Conservation (phyloP, 768 basidiomycete species). For the Cystobasidium tubakii region DNA sequence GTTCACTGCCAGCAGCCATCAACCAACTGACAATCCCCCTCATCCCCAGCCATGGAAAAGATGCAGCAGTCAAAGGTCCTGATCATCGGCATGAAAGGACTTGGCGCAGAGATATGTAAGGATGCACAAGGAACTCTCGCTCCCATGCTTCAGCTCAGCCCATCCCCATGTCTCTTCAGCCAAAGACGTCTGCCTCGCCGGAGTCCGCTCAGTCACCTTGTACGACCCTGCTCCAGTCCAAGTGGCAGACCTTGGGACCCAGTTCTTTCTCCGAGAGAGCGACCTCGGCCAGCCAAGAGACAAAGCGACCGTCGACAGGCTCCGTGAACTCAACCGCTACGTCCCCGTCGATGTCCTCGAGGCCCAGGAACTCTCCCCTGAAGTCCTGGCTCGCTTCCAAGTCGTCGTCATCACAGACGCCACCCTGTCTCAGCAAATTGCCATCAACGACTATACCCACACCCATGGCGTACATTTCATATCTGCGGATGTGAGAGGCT, state of each 20-base stretch:
- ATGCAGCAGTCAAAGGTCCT: constrained; percentile 96
- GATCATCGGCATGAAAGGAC: constrained; percentile 80
- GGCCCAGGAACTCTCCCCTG: constrained; percentile 65
- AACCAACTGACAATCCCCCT: background rate
- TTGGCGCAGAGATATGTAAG: constrained; percentile 98
- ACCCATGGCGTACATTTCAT: constrained; percentile 83
- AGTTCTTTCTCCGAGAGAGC: constrained; percentile 88
- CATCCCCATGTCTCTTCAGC: constrained; percentile 62
- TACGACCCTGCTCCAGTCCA: constrained; percentile 85
- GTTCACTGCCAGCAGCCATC: constrained; percentile 35
- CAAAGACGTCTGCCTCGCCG: constrained; percentile 89
- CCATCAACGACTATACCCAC: constrained; percentile 95
- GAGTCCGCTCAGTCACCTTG: constrained; percentile 93
- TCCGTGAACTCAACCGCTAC: constrained; percentile 91
- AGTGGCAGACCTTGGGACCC: constrained; percentile 84
- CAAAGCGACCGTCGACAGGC: constrained; percentile 72
- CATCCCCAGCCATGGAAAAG: constrained; percentile 83
- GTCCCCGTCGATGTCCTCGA: constrained; percentile 86
- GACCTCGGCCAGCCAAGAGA: constrained; percentile 87
- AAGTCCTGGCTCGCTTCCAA: constrained; percentile 81
- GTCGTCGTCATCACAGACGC: constrained; percentile 82
- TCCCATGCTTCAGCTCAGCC: no score
- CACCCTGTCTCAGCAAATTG: constrained; percentile 71
- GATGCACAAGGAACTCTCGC: no score
- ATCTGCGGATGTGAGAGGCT: constrained; percentile 79